Base-by-base conservation (phyloP, 2,329 filamentous ascomycete species). In the Alternaria panax region DNA sequence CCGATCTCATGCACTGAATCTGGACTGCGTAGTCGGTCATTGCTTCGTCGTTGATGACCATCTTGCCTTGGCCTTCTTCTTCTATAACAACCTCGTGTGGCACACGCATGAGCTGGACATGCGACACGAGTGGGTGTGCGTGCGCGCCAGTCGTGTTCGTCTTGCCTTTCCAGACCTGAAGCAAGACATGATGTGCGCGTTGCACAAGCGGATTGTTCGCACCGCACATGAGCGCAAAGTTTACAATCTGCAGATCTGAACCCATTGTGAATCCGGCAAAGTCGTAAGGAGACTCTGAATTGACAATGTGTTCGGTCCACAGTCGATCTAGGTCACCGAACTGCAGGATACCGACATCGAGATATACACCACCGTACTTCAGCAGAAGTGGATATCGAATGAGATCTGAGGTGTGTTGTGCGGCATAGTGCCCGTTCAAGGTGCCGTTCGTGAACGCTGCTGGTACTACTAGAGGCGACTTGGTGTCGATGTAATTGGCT, bases 1-100 rank as follows among this genome's bases (percentile, higher is more conserved):
- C 84, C 72, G 84, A 74, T 7, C 78, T 80, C 62, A 86, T 80
- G 3, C 78, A 83, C 60, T 86, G 84, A 3, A 84, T 85, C 60
- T 88, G 85, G 40, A 84, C 82, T 55, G 86, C 85, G 62, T 87
- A 88, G 65, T 88, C 85, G 2, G 81, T 83, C 66, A 87, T 76
- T 62, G 82, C 76, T 54, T 70, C 76, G 36, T 78, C 77, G 12
- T 82, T 79, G 4, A 78, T 68, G 4, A 69, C 73, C 66, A 75
- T 77, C 12, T 61, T 74, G 20, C 25, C 45, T 20, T 48, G 28
- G 51, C 63, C 78, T 62, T 77, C 68, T 80, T 77, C 51, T 82
- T 70, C 1, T 4, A 69, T 56, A 14, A 57, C 54, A 14, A 71
- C 65, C 20, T 69, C 68, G 11, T 60, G 51, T 7, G 68, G 63